Evolutionary conservation across 2,329 filamentous ascomycete genomes (phyloP).

Genomic region (Scolecobasidium constrictum): DNA sequence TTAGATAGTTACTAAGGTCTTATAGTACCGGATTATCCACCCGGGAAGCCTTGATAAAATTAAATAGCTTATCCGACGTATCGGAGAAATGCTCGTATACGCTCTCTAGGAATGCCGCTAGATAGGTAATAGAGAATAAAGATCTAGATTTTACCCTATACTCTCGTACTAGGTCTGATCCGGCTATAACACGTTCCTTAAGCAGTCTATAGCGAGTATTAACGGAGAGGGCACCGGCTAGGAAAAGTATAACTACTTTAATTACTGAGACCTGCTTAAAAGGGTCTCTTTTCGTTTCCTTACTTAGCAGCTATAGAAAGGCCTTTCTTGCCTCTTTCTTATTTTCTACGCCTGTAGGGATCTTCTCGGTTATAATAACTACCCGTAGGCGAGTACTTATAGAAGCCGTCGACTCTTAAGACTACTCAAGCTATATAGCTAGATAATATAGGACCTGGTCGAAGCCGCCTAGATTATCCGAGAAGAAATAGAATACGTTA

Average conservation of each 20-base stretch:
- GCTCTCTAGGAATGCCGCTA: conserved; percentile 13
- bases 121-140: conserved; percentile 14
- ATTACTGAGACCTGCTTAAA: conserved; percentile 12
- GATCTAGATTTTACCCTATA: conserved; percentile 9
- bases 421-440: conserved; percentile 14
- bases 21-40: conserved; percentile 12
- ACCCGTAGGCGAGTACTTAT: conserved; percentile 15
- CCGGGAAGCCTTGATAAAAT: conserved; percentile 15
- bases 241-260: conserved; percentile 13
- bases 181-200: conserved; percentile 14
- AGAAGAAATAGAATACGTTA: conserved; percentile 20
- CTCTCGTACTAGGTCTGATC: conserved; percentile 12
- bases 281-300: conserved; percentile 16
- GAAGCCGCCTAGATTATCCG: conserved; percentile 16
- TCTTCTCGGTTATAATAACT: conserved; percentile 17
- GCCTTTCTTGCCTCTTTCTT: conserved; percentile 14
- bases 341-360: conserved; percentile 12
- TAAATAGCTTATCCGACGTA: conserved; percentile 11
- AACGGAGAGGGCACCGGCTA: conserved; percentile 2
- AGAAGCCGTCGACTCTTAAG: conserved; percentile 12
- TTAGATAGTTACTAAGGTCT: conserved; percentile 14
- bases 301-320: conserved; percentile 16
- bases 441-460: conserved; percentile 14
- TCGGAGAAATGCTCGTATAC: conserved; percentile 12
- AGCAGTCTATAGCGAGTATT: conserved; percentile 12